Percentiles rank a stretch among this genome's conserved stretches.
Evolutionary conservation across 768 basidiomycete species (phyloP).

Genomic region (Amanita polypyramis): DNA sequence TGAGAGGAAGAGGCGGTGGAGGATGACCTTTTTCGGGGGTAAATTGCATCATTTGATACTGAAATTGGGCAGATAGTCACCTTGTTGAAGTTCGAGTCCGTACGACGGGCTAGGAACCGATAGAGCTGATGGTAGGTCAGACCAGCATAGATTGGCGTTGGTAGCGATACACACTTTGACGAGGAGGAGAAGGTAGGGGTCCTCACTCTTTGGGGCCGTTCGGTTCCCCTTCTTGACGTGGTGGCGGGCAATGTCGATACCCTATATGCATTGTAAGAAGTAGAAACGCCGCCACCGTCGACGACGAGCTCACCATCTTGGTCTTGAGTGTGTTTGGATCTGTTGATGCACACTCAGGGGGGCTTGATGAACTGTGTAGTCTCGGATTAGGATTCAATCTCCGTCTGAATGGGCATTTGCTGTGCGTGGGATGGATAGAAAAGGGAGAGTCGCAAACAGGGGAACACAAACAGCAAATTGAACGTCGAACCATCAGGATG

Average conservation of each 20-base stretch:
- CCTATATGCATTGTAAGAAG: conserved; percentile 33
- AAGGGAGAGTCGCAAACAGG: conserved; percentile 28
- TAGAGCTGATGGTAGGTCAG: conserved; percentile 57
- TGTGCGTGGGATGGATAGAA: neutral
- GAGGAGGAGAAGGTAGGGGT: conserved; percentile 95
- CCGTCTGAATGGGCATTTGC: conserved; percentile 24
- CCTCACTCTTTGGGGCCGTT: conserved; percentile 95
- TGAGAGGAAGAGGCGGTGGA: conserved; percentile 93
- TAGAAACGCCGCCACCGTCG: conserved; percentile 14
- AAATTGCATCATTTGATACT: neutral
- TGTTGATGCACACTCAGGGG: conserved; percentile 27
- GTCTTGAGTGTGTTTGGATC: conserved; percentile 43
- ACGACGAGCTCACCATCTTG: conserved; percentile 74
- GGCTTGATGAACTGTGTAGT: conserved; percentile 68
- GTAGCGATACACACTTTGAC: conserved; percentile 65
- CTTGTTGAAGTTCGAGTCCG: conserved; percentile 95
- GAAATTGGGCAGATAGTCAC: conserved; percentile 23
- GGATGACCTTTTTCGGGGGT: conserved; percentile 54
- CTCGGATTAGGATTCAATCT: conserved; percentile 29
- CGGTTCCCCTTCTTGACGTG: conserved; percentile 98
- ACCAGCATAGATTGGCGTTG: conserved; percentile 7
- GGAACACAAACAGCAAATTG: conserved; percentile 30
- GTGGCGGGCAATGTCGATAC: conserved; percentile 92
- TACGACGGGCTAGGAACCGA: conserved; percentile 96
- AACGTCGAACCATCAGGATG: conserved; percentile 51